A percentile compares a stretch with the other conserved stretches of the same genome.
phyloP scores from a whole-genome alignment of 768 basidiomycete species.

The Myochromella boudieri region DNA sequence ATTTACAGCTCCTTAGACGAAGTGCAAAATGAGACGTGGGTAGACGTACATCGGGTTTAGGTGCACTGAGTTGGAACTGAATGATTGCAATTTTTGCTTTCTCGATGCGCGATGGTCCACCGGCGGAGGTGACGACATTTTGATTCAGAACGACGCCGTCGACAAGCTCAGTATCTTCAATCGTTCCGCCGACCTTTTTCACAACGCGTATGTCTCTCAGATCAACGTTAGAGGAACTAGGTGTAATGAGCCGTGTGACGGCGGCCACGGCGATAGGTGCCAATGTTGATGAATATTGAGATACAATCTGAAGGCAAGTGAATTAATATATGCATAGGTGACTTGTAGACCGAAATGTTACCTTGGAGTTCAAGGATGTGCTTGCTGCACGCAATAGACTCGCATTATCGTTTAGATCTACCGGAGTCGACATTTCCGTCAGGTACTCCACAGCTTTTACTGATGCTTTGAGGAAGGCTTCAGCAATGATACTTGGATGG shows the following conservation, averaged over 20 bases:
- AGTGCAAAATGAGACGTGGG: constrained; percentile 1
- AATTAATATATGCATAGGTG: constrained; percentile 4
- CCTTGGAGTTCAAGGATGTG: constrained; percentile 96
- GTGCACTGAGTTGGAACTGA: constrained; percentile 96
- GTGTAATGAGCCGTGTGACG: constrained; percentile 86
- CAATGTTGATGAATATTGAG: constrained; percentile 96
- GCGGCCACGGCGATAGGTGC: constrained; percentile 99
- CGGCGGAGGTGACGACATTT: constrained; percentile 85
- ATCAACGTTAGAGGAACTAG: constrained; percentile 92
- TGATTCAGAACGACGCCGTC: constrained; percentile 98
- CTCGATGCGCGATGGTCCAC: constrained; percentile 93
- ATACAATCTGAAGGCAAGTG: constrained; percentile 78
- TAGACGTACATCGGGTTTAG: constrained; percentile 88
- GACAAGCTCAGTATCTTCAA: constrained; percentile 96
- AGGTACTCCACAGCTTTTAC: constrained; percentile 92
- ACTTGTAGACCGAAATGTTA: constrained; percentile 23
- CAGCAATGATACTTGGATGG: constrained; percentile 95
- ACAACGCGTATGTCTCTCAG: constrained; percentile 94
- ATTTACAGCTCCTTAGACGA: constrained; percentile 13
- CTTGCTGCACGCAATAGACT: constrained; percentile 89
- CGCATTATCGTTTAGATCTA: constrained; percentile 86
- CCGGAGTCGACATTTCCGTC: constrained; percentile 88
- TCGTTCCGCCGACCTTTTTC: constrained; percentile 98
- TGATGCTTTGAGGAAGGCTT: constrained; percentile 92
- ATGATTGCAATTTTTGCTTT: constrained; percentile 98